These are phyloP conservation scores for Didymella glomerata DNA, from an alignment of 2,329 filamentous ascomycete genomes.

Conservation along the genomic window DNA sequence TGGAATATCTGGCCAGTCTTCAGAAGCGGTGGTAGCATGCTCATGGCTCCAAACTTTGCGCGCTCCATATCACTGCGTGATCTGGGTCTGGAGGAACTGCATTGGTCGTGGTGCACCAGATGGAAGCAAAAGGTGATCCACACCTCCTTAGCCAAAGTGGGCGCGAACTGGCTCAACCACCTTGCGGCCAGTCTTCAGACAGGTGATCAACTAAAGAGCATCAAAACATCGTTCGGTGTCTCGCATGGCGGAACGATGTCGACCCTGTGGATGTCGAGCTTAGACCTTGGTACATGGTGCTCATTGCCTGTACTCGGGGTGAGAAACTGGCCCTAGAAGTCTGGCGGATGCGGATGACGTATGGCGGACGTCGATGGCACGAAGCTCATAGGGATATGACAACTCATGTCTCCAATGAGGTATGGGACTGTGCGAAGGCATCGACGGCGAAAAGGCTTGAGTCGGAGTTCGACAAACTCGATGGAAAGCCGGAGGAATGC, in stretches of 20 bases:
- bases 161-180: background rate
- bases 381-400: background rate
- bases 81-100: background rate
- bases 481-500: background rate
- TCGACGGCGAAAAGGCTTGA: background rate
- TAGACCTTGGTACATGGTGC: background rate
- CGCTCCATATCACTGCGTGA: background rate
- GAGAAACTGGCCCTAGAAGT: background rate
- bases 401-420: background rate
- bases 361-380: background rate
- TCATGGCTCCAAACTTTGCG: background rate
- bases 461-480: background rate
- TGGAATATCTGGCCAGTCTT: background rate
- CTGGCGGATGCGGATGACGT: background rate
- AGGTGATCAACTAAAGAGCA: background rate
- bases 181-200: background rate
- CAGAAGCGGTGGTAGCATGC: background rate
- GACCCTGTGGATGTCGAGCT: background rate
- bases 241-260: background rate
- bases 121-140: background rate
- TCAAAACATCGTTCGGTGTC: background rate
- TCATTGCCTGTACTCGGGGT: background rate
- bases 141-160: background rate
- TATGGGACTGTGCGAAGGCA: background rate
- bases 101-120: background rate